These are phyloP conservation scores for Vanilla planifolia DNA, from an alignment of 106 monocot species.

Conservation along the genomic window DNA sequence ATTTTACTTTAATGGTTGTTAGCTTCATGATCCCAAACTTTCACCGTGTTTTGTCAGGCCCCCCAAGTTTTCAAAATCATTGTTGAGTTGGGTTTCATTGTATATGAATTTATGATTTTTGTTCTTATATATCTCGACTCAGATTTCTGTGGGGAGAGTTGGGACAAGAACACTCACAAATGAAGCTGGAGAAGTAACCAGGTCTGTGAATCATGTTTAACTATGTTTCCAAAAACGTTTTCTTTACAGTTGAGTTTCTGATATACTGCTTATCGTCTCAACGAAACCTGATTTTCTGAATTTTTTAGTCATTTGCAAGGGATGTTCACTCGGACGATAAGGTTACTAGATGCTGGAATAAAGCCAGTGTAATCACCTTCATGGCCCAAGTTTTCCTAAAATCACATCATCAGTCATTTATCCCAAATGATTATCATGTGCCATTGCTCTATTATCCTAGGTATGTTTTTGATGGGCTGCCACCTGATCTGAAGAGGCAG, in stretches of 20 bases:
- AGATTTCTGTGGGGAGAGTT: slow-evolving; percentile 93
- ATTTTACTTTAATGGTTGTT: too few species aligned
- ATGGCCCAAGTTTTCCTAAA: not conserved
- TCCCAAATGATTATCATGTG: not conserved
- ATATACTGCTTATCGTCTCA: too few species aligned
- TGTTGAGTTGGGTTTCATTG: not conserved
- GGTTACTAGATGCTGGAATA: slow-evolving; percentile 90
- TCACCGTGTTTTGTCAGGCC: not conserved
- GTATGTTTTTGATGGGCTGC: slow-evolving; percentile 97
- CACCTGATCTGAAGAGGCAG: slow-evolving; percentile 92
- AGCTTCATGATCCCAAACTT: too few species aligned
- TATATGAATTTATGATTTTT: not conserved
- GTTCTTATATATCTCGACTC: not conserved
- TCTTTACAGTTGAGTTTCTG: not conserved
- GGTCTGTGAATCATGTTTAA: slow-evolving; percentile 30
- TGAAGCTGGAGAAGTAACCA: slow-evolving; percentile 96
- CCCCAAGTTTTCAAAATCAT: not conserved
- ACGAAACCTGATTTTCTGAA: not conserved
- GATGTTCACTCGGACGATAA: slow-evolving; percentile 92
- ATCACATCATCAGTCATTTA: not conserved
- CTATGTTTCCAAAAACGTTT: not conserved
- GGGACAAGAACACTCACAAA: slow-evolving; percentile 83
- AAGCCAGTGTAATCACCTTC: slow-evolving; percentile 76
- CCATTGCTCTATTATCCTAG: slow-evolving; percentile 26
- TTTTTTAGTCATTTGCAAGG: slow-evolving; percentile 87